Percentiles rank a stretch among this genome's conserved stretches.
These are phyloP conservation scores for Solanum ossicruentum DNA, from an alignment of 257 asterid species.

Conservation along the genomic window DNA sequence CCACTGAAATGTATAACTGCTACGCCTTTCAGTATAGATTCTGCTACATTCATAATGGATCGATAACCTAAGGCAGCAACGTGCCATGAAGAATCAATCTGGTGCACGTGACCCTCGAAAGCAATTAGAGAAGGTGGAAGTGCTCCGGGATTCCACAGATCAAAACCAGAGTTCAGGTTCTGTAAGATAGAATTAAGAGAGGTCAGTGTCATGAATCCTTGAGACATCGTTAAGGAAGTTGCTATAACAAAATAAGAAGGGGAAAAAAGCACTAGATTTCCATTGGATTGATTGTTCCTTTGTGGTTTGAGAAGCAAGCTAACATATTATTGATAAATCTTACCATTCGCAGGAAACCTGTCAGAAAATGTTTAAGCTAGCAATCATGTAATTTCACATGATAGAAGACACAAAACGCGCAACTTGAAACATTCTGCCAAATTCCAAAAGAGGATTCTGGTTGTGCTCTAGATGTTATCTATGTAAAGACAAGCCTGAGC, in stretches of 20 bases:
- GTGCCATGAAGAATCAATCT: slow-evolving; percentile 60
- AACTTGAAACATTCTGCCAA: not conserved
- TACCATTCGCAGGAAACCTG: not conserved
- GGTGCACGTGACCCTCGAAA: slow-evolving; percentile 58
- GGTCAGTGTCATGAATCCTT: not conserved
- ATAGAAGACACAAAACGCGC: not conserved
- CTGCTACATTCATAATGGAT: slow-evolving; percentile 6
- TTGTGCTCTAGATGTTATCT: not conserved
- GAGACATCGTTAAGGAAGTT: not conserved
- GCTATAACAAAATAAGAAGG: not conserved
- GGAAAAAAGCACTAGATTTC: not conserved
- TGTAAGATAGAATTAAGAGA: slow-evolving; percentile 8
- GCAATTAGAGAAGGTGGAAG: slow-evolving; percentile 80
- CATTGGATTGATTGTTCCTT: not conserved
- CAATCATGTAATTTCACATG: not conserved
- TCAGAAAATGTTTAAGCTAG: not conserved
- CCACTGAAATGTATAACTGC: slow-evolving; percentile 84
- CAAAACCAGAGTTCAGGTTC: slow-evolving; percentile 57
- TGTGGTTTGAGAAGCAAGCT: not conserved
- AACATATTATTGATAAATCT: not conserved
- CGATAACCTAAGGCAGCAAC: slow-evolving; percentile 62
- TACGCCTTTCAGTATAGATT: slow-evolving; percentile 26
- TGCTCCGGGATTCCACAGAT: slow-evolving; percentile 72
- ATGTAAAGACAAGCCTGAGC: not conserved
- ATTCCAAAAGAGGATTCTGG: not conserved